These are phyloP conservation scores for Kazachstania bromeliacearum DNA, from an alignment of 805 yeast species.

Conservation along the genomic window DNA sequence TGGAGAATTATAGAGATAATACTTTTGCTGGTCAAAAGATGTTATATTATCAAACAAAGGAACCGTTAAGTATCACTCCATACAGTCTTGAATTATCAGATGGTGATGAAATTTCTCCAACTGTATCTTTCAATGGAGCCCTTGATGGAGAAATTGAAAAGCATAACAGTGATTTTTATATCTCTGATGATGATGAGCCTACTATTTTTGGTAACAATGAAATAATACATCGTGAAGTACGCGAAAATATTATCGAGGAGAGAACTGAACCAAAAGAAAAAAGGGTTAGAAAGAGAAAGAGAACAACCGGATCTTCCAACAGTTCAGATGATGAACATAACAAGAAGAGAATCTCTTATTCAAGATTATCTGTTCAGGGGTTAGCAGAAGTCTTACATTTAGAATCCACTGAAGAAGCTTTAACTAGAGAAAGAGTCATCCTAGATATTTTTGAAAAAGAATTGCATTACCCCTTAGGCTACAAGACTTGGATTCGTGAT, in stretches of 20 bases:
- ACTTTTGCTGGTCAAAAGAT: too few relatives aligned
- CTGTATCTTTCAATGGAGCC: too few relatives aligned
- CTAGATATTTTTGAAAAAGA: conserved; percentile 44
- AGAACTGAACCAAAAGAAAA: not conserved
- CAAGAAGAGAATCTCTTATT: conserved; percentile 33
- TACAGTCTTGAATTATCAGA: too few relatives aligned
- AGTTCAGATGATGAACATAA: not conserved
- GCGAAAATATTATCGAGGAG: not conserved
- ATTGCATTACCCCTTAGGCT: conserved; percentile 65
- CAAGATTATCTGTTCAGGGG: conserved; percentile 49
- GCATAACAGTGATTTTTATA: too few relatives aligned
- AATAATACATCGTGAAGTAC: too few relatives aligned
- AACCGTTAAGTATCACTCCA: too few relatives aligned
- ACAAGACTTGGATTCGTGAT: conserved; percentile 78
- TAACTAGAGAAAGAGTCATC: conserved; percentile 44
- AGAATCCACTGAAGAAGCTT: conserved; percentile 44
- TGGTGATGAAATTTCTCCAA: too few relatives aligned
- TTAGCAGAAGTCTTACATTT: conserved; percentile 44
- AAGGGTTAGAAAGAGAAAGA: not conserved
- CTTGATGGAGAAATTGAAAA: too few relatives aligned
- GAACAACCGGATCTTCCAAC: not conserved
- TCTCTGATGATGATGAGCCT: too few relatives aligned
- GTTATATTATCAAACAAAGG: too few relatives aligned
- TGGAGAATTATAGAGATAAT: too few relatives aligned
- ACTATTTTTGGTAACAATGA: too few relatives aligned